Base-by-base conservation (phyloP, 768 basidiomycete genomes). In the Scleroderma citrinum region DNA sequence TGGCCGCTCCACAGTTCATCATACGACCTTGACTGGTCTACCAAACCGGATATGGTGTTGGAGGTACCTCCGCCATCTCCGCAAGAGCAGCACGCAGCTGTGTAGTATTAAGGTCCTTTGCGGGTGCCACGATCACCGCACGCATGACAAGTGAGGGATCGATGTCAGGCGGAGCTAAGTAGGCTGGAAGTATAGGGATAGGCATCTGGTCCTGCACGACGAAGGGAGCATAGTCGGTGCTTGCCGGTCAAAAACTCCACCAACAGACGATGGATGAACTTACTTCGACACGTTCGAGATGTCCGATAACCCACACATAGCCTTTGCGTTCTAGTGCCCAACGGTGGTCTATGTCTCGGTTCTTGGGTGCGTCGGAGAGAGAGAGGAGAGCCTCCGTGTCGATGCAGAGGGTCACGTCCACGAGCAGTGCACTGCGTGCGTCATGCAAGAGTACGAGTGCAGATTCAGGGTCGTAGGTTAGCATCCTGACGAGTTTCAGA, bases 321-420 rank as follows among this genome's bases (percentile, higher is more conserved):
- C 69, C 63, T 52, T 80, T 70, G 20, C 68, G 71, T 55, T 86
- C 81, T 36, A 71, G 66, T 21, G 75, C 69, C 84, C 85, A 86
- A 29, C 56, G 59, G 37, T 46, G 53, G 13, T 56, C 35, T 12
- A 60, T 41, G 12, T 46, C 47, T 0, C 30, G 46, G 12, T 53
- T 52, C 41, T 44, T 65, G 11, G 38, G 23, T 16, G 44, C 26
- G 7, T 38, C 30, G n/a, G 56, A 17, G 51, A 41, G 2, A n/a
- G 56, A 56, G 47, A 59, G 46, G 7, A 63, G 16, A 5, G 20
- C 51, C 8, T 58, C 51, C 1, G 64, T 55, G 57, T 74, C 72
- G 32, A 85, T 51, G 49, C 78, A 80, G 12, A 81, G 69, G 39
- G 73, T 69, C 8, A 72, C 73, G 58, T 87, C 82, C 7, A 85